Base-by-base conservation (phyloP, 495 filamentous ascomycete genomes). In the Poronia punctata region DNA sequence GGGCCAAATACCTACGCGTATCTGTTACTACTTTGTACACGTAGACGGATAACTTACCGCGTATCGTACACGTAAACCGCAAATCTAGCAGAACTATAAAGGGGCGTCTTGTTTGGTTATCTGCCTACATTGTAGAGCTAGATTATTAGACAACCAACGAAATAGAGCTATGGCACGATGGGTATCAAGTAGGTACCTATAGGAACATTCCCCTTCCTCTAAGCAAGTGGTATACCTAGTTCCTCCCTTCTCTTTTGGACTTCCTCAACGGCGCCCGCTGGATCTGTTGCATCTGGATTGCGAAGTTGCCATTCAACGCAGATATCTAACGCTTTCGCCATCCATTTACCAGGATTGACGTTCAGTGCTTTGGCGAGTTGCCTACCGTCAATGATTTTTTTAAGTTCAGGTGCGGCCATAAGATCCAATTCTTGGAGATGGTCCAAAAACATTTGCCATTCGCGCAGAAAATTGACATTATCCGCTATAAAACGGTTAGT, bases 281-380 rank as follows among this genome's bases (percentile, higher is more conserved):
- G 70, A 37, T 84, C 78, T 5, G 65, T 69, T 5, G 60, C 62
- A 2, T 74, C 75, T 3, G 88, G 86, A 56, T 96, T 76, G 21
- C 82, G 67, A 19, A 97, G 67, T 65, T 97, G 93, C 86, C 88
- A 96, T 40, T 77, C 75, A 57, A 92, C 71, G 20, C 80, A 78
- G 11, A 82, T 62, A 6, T 84, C 78, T 30, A 92, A 54, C 10
- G 86, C 88, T 40, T 65, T 64, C 43, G 74, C 73, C 71, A 88
- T 77, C 90, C 90, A 97, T 10, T 69, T 78, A 5, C 92, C 92
- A 2, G 78, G 75, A 46, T 70, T 73, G 2, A 66, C 68, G 0
- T 69, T 68, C 11, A 96, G 59, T 7, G 61, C 73, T 42, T 76
- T 65, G 17, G 73, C 65, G 26, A 96, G 67, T 12, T 82, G 59